Conservation (phyloP, 768 basidiomycete species). For the Pulveroboletus sp. region DNA sequence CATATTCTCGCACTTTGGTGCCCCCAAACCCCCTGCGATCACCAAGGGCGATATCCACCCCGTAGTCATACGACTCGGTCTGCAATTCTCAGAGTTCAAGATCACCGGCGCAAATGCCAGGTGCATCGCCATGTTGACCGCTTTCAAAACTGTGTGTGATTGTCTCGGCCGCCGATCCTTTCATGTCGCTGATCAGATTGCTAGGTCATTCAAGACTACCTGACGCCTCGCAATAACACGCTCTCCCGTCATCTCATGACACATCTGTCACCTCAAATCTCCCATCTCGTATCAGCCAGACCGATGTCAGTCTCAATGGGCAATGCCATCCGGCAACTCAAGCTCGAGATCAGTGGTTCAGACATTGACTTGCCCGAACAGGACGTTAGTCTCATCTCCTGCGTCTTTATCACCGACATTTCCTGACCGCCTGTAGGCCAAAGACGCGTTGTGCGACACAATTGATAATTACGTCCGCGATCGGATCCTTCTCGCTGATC, state of each 20-base stretch:
- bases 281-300: conserved; percentile 79
- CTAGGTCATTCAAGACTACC: conserved; percentile 89
- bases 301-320: conserved; percentile 94
- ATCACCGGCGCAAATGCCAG: conserved; percentile 94
- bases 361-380: conserved; percentile 94
- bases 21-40: conserved; percentile 51
- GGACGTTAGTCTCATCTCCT: conserved; percentile 55
- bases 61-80: conserved; percentile 75
- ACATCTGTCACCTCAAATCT: conserved; percentile 89
- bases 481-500: conserved; percentile 87
- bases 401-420: background rate
- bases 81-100: conserved; percentile 89
- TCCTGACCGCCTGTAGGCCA: conserved; percentile 56
- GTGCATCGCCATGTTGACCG: conserved; percentile 86
- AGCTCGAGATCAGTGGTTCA: conserved; percentile 88
- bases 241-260: conserved; percentile 90
- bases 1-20: conserved; percentile 84
- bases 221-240: conserved; percentile 80
- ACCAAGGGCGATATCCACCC: conserved; percentile 90
- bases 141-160: conserved; percentile 80
- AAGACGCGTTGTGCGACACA: conserved; percentile 72
- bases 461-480: conserved; percentile 95
- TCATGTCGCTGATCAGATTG: conserved; percentile 1
- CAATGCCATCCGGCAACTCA: conserved; percentile 89
- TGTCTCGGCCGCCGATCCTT: background rate